Conservation (phyloP, 2,329 filamentous ascomycete species). For the Pezicula rhizophila region DNA sequence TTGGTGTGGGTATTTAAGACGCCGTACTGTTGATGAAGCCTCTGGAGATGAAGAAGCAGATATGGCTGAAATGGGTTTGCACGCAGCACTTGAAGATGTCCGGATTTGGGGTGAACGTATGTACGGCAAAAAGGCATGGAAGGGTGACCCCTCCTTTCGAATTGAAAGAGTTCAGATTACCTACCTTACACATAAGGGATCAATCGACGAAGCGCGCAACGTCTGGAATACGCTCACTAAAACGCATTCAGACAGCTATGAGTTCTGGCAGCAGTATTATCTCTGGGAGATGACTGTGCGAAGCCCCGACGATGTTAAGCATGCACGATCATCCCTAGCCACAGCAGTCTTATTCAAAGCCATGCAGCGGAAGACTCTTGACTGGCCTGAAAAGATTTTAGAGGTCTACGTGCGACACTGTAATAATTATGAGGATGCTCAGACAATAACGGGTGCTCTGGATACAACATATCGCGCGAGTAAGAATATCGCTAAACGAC, state of each 20-base stretch:
- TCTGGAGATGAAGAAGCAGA: constrained; percentile 79
- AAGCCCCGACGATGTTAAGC: constrained; percentile 1
- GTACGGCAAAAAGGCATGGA: constrained; percentile 66
- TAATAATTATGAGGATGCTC: constrained; percentile 80
- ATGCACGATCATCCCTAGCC: constrained; percentile 58
- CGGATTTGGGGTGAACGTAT: constrained; percentile 67
- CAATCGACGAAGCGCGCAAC: constrained; percentile 68
- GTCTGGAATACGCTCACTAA: constrained; percentile 68
- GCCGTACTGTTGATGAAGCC: constrained; percentile 69
- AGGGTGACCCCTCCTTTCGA: constrained; percentile 83
- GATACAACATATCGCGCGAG: constrained; percentile 66
- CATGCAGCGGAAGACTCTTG: constrained; percentile 53
- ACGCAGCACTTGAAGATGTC: constrained; percentile 80
- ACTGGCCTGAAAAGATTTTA: constrained; percentile 72
- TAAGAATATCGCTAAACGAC: constrained; percentile 56
- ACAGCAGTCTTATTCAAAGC: constrained; percentile 73
- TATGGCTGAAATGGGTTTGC: constrained; percentile 83
- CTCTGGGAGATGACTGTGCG: constrained; percentile 72
- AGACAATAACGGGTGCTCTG: constrained; percentile 66
- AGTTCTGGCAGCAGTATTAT: constrained; percentile 93
- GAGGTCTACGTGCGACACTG: constrained; percentile 74
- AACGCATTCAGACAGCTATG: constrained; percentile 71
- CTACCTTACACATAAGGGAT: constrained; percentile 78
- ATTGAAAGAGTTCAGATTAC: constrained; percentile 90
- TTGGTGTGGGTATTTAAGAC: constrained; percentile 91